These are phyloP conservation scores for Aegilops bicornis DNA, from an alignment of 176 grass and related monocot genomes.

Conservation along the genomic window DNA sequence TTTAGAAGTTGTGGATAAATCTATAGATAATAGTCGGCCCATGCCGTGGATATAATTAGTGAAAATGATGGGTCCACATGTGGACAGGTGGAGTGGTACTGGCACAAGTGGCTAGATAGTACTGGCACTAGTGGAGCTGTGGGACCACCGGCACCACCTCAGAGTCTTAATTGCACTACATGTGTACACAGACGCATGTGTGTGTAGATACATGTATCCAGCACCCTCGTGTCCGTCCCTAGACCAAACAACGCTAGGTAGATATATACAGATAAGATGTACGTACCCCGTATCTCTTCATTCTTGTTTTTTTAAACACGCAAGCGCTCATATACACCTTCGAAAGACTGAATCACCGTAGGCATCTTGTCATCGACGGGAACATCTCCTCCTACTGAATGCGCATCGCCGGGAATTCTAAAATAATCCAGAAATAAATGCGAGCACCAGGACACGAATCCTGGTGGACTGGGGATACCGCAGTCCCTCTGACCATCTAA, in stretches of 20 bases:
- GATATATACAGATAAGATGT: no score
- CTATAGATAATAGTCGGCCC: neutral
- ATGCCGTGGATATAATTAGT: neutral
- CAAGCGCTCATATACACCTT: no score
- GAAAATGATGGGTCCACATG: neutral
- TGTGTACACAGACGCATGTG: neutral
- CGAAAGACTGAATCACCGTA: no score
- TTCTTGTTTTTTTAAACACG: no score
- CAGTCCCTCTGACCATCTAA: no score
- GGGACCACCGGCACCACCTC: neutral
- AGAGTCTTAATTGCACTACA: neutral
- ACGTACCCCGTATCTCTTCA: no score
- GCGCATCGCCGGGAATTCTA: no score
- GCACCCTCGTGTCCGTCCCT: neutral
- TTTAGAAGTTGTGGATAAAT: neutral
- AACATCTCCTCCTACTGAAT: no score
- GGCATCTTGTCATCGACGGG: no score
- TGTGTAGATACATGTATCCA: neutral
- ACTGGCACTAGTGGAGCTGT: neutral
- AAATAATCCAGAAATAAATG: no score
- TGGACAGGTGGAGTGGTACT: neutral
- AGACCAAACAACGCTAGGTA: neutral
- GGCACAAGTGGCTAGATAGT: neutral
- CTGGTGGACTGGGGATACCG: no score
- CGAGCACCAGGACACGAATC: no score